Conservation (phyloP, 176 grass and related monocot species). For the Elaeis guineensis region DNA sequence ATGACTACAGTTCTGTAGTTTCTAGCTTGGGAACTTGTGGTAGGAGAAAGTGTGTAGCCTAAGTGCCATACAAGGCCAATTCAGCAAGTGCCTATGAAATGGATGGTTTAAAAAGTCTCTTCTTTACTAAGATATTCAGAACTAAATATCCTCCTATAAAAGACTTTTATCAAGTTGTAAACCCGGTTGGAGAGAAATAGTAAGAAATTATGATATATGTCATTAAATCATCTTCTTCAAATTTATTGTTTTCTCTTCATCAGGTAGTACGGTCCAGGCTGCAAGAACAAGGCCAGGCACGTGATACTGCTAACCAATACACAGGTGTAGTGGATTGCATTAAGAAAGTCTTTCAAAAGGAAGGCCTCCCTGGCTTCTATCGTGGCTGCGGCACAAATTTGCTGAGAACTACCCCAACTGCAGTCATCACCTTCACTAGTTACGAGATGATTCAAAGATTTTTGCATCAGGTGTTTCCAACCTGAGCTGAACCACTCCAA, state of each 20-base stretch:
- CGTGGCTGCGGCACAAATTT: conserved; percentile 73
- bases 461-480: conserved; percentile 37
- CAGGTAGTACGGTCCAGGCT: conserved; percentile 78
- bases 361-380: conserved; percentile 70
- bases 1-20: no score
- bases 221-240: no score
- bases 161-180: no score
- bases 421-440: conserved; percentile 78
- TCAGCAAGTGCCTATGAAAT: no score
- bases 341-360: conserved; percentile 47
- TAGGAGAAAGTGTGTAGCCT: no score
- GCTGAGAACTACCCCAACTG: conserved; percentile 68
- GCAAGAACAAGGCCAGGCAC: conserved; percentile 64
- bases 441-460: conserved; percentile 75
- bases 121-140: no score
- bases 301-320: conserved; percentile 34
- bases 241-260: neutral
- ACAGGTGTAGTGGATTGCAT: conserved; percentile 54
- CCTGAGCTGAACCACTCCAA: neutral
- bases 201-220: no score
- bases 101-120: no score
- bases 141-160: no score
- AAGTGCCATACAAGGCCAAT: no score
- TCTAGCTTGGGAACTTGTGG: no score
- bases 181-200: no score